Evolutionary conservation across 139 green algal genomes (phyloP).

Genomic region (Pleodorina starrii): DNA sequence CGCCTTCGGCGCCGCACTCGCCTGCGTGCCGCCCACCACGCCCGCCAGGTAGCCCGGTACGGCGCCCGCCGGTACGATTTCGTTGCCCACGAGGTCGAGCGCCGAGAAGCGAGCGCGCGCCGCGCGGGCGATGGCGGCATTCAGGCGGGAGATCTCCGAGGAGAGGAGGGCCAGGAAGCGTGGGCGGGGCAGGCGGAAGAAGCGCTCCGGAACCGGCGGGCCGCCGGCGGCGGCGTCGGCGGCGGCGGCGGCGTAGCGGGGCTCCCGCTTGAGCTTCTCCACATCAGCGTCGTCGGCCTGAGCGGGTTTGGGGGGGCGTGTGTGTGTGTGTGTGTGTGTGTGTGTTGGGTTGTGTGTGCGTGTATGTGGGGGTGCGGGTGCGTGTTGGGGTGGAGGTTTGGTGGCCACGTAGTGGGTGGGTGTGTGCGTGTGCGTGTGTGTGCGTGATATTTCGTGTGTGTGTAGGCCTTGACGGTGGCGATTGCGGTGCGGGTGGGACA

Average conservation of each 20-base stretch:
- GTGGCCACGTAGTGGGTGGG: no score
- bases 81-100: conserved; percentile 49
- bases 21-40: no score
- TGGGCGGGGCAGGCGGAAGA: conserved; percentile 58
- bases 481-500: no score
- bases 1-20: no score
- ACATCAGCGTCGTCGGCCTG: conserved; percentile 63
- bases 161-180: conserved; percentile 65
- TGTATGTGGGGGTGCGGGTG: no score
- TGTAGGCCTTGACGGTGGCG: no score
- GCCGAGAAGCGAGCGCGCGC: conserved; percentile 54
- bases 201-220: conserved; percentile 50
- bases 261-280: conserved; percentile 52
- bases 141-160: conserved; percentile 60
- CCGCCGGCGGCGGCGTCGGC: conserved; percentile 10
- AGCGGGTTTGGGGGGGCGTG: neutral
- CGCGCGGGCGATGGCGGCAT: conserved; percentile 54
- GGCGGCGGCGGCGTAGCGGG: conserved; percentile 41
- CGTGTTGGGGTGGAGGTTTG: no score
- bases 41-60: conserved; percentile 49
- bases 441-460: no score
- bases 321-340: no score
- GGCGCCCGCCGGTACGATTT: conserved; percentile 4
- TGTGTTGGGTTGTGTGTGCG: no score
- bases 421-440: no score